Percentiles rank a stretch among this genome's conserved stretches.
Evolutionary conservation across 176 grass and related monocot genomes (phyloP).

Genomic region (Rhynchospora breviuscula): DNA sequence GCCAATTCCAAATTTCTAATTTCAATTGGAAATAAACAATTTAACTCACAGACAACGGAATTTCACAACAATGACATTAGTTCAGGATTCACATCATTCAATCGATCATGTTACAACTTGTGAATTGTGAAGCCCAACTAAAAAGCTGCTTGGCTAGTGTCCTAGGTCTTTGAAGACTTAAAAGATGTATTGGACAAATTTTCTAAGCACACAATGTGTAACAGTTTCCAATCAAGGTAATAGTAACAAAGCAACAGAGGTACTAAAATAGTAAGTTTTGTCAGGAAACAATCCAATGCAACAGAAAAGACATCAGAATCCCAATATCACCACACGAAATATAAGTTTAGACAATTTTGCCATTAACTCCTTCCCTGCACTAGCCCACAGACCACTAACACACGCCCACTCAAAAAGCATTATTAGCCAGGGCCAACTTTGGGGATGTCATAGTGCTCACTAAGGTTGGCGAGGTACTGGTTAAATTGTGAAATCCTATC

Average conservation of each 20-base stretch:
- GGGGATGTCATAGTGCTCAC: slow-evolving; percentile 94
- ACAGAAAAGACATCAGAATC: not conserved
- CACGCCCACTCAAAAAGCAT: not conserved
- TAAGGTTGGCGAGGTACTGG: slow-evolving; percentile 77
- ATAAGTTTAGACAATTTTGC: not conserved
- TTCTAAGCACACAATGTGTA: too few relatives aligned
- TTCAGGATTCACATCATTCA: too few relatives aligned
- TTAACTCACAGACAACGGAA: too few relatives aligned
- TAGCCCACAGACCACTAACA: not conserved
- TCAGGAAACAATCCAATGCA: not conserved
- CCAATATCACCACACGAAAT: not conserved
- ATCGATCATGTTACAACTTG: too few relatives aligned
- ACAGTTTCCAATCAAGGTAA: too few relatives aligned
- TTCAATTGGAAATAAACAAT: too few relatives aligned
- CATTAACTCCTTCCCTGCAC: not conserved
- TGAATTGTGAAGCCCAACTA: too few relatives aligned
- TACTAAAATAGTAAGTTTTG: not conserved
- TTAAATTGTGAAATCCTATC: slow-evolving; percentile 84
- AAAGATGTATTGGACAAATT: too few relatives aligned
- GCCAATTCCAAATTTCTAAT: too few relatives aligned
- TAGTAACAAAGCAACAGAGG: not conserved
- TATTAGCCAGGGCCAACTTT: slow-evolving; percentile 87
- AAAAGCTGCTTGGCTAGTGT: too few relatives aligned
- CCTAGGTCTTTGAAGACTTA: too few relatives aligned
- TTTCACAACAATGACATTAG: too few relatives aligned